phyloP scores from a whole-genome alignment of 2,329 filamentous ascomycete genomes.

The Cladophialophora chaetospira region DNA sequence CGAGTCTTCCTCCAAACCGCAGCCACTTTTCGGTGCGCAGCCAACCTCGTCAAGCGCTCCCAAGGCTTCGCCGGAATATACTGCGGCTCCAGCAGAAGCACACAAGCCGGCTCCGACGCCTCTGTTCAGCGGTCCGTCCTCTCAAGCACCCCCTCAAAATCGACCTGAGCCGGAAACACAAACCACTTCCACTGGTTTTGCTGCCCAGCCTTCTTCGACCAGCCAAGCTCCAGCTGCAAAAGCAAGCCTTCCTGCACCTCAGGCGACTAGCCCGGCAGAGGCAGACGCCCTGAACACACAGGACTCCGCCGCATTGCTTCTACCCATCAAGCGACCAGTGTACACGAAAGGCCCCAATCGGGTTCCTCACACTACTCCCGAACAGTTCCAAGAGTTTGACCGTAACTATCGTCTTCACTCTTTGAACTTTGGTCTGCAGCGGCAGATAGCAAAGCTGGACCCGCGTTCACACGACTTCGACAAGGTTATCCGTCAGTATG shows the following conservation, averaged over 20 bases:
- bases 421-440: slow-evolving; percentile 42
- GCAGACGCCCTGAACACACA: neutral
- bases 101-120: neutral
- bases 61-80: slow-evolving; percentile 1
- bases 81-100: neutral
- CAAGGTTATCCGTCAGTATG: slow-evolving; percentile 41
- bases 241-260: slow-evolving; percentile 10
- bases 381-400: slow-evolving; percentile 32
- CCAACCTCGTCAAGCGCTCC: neutral
- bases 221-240: slow-evolving; percentile 1
- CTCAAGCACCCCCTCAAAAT: slow-evolving; percentile 4
- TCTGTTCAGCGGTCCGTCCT: neutral
- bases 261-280: slow-evolving; percentile 1
- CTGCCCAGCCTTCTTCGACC: neutral
- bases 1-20: neutral
- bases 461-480: slow-evolving; percentile 41
- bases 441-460: slow-evolving; percentile 37
- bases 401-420: slow-evolving; percentile 37
- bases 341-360: slow-evolving; percentile 30
- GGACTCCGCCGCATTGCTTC: neutral
- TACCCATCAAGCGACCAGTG: slow-evolving; percentile 23
- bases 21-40: slow-evolving; percentile 13
- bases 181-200: neutral
- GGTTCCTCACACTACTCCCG: slow-evolving; percentile 28
- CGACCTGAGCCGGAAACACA: neutral